Evolutionary conservation across 1,284 basidiomycete species (phyloP).

Genomic region (Xanthoconium separans): DNA sequence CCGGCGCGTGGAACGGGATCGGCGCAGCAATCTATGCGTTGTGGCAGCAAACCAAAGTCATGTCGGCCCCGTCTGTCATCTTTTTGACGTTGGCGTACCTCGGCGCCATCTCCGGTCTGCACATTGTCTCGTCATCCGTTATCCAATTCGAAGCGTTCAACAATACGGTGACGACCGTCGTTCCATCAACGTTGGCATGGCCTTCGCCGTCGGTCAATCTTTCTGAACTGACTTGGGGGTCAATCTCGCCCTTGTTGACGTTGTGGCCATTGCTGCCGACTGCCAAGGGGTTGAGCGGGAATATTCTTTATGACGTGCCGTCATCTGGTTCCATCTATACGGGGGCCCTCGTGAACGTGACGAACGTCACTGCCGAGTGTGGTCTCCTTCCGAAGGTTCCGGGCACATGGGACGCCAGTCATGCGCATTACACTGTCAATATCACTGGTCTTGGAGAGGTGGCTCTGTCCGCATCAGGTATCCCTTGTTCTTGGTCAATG

Average conservation of each 20-base stretch:
- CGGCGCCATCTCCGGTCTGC: conserved; percentile 8
- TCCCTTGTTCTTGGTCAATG: background rate
- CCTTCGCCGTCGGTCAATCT: background rate
- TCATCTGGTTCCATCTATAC: background rate
- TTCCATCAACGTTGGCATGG: background rate
- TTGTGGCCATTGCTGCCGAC: conserved; percentile 2
- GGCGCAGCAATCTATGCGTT: background rate
- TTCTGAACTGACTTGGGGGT: background rate
- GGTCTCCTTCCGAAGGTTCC: conserved; percentile 1
- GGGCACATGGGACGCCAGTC: background rate
- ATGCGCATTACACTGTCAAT: background rate
- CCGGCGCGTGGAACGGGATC: background rate
- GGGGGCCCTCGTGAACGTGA: conserved; percentile 11
- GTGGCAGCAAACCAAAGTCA: background rate
- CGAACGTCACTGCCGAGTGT: conserved; percentile 11
- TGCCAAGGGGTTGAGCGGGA: conserved; percentile 9
- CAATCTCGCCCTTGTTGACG: conserved; percentile 2
- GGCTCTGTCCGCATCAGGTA: background rate
- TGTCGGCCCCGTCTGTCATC: background rate
- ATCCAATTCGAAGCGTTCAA: background rate
- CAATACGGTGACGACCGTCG: background rate
- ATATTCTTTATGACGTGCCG: conserved; percentile 12
- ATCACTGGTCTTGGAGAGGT: conserved; percentile 5
- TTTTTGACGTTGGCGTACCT: background rate
- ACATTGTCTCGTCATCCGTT: conserved; percentile 9